Base-by-base conservation (phyloP, 495 filamentous ascomycete species). In the Lasiosphaeris hirsuta region DNA sequence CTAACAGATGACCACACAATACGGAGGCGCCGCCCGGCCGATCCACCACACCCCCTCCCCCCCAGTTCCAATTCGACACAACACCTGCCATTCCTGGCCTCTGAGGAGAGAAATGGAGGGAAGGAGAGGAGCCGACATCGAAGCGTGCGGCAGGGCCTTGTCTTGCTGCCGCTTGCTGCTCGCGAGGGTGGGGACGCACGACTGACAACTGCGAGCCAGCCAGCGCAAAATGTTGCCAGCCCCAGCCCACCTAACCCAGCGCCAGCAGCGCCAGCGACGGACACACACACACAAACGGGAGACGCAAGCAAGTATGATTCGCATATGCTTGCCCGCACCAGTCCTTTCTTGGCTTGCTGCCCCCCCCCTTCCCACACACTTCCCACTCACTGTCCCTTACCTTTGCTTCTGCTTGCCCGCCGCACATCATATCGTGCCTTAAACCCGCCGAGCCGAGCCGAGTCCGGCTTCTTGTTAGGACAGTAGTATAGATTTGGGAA, bases 271-370 rank as follows among this genome's bases (percentile, higher is more conserved):
- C 35, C 34, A 51, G 49, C 49, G 49, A 51, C n/a, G 58, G 58
- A 63, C 60, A 39, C 23, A 30, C 23, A 30, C 23, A 30, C 23
- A 30, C 2, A 5, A 30, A 30, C 23, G 54, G 46, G 50, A 48
- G 30, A 46, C 60, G 41, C 51, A 61, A 48, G 62, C 62, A 68
- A 46, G 62, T 68, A 63, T 65, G 65, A 59, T 65, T 62, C 52
- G 65, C 65, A 65, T 60, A 62, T 59, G 54, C 36, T 45, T 10
- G 10, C 51, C 23, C 46, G 33, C 48, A 44, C 46, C 46, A 34
- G 30, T 54, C 46, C 23, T 52, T n/a, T 43, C 40, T 47, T 54
- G 45, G 10, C 43, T 34, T 40, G 23, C 23, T 5, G 2, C 23
- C 18, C 23, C 40, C 15, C 38, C 46, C 33, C 14, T 40, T 57